Evolutionary conservation across 805 yeast genomes (phyloP).

Genomic region (Priceomyces melissophilus): DNA sequence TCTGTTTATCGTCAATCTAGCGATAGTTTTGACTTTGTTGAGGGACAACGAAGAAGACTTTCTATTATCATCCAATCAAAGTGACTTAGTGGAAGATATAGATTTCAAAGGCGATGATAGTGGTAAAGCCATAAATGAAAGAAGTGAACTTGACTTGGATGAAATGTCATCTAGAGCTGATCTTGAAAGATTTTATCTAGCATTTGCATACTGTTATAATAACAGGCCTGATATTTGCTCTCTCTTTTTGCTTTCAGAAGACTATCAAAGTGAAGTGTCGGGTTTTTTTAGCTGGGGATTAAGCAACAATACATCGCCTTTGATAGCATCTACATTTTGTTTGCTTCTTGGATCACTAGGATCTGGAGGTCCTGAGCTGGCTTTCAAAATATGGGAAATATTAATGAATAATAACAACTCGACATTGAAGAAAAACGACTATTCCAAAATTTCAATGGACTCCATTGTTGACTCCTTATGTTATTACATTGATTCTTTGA

Average conservation of each 20-base stretch:
- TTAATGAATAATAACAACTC: conserved; percentile 26
- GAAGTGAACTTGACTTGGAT: conserved; percentile 44
- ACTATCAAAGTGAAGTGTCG: conserved; percentile 47
- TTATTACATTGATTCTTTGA: conserved; percentile 49
- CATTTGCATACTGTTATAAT: conserved; percentile 66
- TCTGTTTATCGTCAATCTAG: conserved; percentile 58
- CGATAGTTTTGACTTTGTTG: conserved; percentile 61
- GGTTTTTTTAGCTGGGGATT: conserved; percentile 92
- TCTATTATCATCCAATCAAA: conserved; percentile 41
- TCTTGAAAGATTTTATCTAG: conserved; percentile 78
- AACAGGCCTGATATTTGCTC: conserved; percentile 56
- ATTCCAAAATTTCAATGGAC: conserved; percentile 51
- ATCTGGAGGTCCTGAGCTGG: conserved; percentile 53
- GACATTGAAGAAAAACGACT: conserved; percentile 32
- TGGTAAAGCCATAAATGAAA: too few species aligned
- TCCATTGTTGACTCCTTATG: conserved; percentile 51
- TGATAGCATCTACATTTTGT: conserved; percentile 79
- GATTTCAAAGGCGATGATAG: conserved; percentile 1
- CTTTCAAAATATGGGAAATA: conserved; percentile 37
- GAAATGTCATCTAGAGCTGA: conserved; percentile 73
- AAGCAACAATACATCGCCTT: conserved; percentile 66
- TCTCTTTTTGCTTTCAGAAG: conserved; percentile 56
- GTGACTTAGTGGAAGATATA: conserved; percentile 5
- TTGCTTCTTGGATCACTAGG: conserved; percentile 75
- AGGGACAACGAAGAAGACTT: conserved; percentile 76